These are phyloP conservation scores for Xylariaceae sp. DNA, from an alignment of 2,329 filamentous ascomycete species.

Conservation along the genomic window DNA sequence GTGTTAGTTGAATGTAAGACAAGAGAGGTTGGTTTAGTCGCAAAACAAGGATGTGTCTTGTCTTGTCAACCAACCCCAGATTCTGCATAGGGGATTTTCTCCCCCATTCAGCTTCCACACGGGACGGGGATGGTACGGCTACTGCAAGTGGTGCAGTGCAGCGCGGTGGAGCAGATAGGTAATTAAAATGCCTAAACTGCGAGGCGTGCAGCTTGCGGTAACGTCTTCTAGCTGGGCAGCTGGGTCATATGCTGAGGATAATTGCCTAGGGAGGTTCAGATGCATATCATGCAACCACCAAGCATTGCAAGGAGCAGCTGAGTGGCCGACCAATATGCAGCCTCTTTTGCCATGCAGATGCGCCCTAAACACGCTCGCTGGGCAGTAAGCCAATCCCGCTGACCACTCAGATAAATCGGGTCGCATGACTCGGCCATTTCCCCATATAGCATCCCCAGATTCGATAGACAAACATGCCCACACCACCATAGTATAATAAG, in stretches of 20 bases:
- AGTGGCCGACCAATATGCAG: conserved; percentile 43
- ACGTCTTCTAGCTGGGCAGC: conserved; percentile 33
- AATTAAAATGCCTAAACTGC: background rate
- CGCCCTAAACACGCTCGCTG: conserved; percentile 37
- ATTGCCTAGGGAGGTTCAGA: conserved; percentile 38
- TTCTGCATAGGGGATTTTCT: conserved; percentile 26
- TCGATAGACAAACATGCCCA: conserved; percentile 32
- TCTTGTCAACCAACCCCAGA: conserved; percentile 14
- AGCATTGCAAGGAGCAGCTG: conserved; percentile 36
- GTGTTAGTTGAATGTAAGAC: background rate
- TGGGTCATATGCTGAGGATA: conserved; percentile 42
- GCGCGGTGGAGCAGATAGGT: background rate
- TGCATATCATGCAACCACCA: conserved; percentile 45
- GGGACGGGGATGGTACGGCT: background rate
- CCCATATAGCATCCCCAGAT: conserved; percentile 25
- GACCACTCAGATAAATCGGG: conserved; percentile 42
- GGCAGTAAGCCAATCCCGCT: conserved; percentile 43
- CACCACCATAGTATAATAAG: conserved; percentile 31
- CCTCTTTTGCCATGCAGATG: conserved; percentile 42
- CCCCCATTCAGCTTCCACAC: background rate
- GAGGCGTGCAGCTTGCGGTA: conserved; percentile 33
- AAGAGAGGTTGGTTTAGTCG: background rate
- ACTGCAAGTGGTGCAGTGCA: too few species aligned
- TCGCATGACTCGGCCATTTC: conserved; percentile 42
- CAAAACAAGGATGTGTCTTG: background rate